Conservation (phyloP, 2,329 filamentous ascomycete genomes). For the Dactylellina parvicollis region DNA sequence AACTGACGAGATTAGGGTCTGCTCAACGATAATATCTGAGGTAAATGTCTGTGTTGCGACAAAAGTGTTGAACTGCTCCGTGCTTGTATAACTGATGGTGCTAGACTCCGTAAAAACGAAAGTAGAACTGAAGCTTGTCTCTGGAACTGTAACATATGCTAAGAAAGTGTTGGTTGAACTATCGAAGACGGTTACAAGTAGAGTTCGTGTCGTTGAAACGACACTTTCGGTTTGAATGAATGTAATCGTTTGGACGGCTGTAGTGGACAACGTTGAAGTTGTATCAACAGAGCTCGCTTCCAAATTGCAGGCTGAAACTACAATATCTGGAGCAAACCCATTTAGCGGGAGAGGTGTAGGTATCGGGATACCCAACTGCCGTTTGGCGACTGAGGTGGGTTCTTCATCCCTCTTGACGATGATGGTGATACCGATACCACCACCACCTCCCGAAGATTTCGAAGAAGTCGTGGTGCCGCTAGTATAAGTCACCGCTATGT, state of each 20-base stretch:
- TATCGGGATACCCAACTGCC: not conserved
- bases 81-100: slow-evolving; percentile 8
- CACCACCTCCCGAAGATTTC: not conserved
- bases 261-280: not conserved
- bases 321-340: not conserved
- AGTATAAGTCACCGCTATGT: not conserved
- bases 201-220: not conserved
- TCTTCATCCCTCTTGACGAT: not conserved
- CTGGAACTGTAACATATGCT: not conserved
- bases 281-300: not conserved
- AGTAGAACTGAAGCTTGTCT: slow-evolving; percentile 3
- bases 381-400: not conserved
- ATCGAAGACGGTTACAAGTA: not conserved
- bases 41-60: not conserved
- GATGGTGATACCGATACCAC: not conserved
- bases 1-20: not conserved
- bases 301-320: not conserved
- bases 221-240: not conserved
- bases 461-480: not conserved
- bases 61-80: not conserved
- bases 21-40: not conserved
- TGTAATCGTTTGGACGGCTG: not conserved
- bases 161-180: not conserved
- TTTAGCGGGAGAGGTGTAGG: not conserved
- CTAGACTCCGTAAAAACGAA: slow-evolving; percentile 5